Evolutionary conservation across 2,329 filamentous ascomycete genomes (phyloP).

Genomic region (Alternaria sp.): DNA sequence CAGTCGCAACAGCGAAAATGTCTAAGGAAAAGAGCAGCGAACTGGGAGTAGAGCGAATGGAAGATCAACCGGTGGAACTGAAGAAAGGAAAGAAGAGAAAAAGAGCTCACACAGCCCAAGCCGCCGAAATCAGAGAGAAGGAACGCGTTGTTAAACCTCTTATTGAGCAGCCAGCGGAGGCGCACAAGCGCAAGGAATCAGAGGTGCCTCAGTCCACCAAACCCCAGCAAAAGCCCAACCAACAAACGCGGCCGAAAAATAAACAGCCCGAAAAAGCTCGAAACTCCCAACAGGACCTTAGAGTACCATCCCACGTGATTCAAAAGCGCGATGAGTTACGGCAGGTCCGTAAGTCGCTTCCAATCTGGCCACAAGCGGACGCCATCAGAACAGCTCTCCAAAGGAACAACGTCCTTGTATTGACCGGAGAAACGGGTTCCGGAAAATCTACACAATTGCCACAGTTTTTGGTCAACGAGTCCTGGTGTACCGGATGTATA

Average conservation of each 20-base stretch:
- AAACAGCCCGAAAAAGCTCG: constrained; percentile 12
- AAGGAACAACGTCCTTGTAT: constrained; percentile 76
- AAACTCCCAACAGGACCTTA: constrained; percentile 16
- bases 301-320: constrained; percentile 37
- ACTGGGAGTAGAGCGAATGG: neutral
- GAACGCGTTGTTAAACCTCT: neutral
- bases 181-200: constrained; percentile 12
- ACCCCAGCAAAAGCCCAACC: constrained; percentile 6
- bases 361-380: constrained; percentile 78
- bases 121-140: neutral
- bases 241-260: constrained; percentile 7
- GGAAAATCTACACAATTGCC: constrained; percentile 97
- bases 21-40: constrained; percentile 26
- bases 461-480: constrained; percentile 81
- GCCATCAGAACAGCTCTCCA: constrained; percentile 72
- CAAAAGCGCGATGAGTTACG: constrained; percentile 60
- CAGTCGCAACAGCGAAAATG: constrained; percentile 21
- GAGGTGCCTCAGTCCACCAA: constrained; percentile 3
- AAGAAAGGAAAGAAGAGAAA: constrained; percentile 48
- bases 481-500: constrained; percentile 81
- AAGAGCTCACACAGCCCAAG: constrained; percentile 26
- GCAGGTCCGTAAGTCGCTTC: constrained; percentile 70
- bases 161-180: neutral
- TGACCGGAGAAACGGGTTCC: constrained; percentile 93
- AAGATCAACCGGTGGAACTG: constrained; percentile 4